phyloP scores from a whole-genome alignment of 2,329 filamentous ascomycete species.

The Atkinsonella hypoxylon region DNA sequence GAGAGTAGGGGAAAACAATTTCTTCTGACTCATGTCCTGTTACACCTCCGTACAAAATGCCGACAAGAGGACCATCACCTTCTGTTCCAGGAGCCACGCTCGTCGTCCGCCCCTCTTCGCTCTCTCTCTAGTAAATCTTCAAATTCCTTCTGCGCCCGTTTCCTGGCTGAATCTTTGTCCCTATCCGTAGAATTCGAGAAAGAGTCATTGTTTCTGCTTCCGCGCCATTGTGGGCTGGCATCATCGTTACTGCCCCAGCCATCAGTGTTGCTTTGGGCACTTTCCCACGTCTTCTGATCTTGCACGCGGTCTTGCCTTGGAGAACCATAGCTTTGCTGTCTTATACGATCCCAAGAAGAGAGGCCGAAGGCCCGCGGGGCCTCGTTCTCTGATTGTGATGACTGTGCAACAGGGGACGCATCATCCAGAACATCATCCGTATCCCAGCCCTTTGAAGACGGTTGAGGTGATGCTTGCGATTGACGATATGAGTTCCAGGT shows the following conservation, averaged over 20 bases:
- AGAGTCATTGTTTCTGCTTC: slow-evolving; percentile 17
- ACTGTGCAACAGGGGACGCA: slow-evolving; percentile 29
- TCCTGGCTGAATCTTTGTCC: slow-evolving; percentile 26
- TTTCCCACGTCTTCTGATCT: slow-evolving; percentile 9
- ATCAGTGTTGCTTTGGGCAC: slow-evolving; percentile 6
- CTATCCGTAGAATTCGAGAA: slow-evolving; percentile 24
- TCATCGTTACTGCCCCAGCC: slow-evolving; percentile 16
- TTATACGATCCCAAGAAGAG: slow-evolving; percentile 34
- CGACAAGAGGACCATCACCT: slow-evolving; percentile 6
- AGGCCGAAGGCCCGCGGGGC: slow-evolving; percentile 11
- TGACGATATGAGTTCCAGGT: slow-evolving; percentile 9
- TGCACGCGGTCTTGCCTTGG: slow-evolving; percentile 13
- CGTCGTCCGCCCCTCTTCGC: slow-evolving; percentile 20
- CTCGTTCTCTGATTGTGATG: slow-evolving; percentile 14
- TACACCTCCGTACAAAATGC: neutral
- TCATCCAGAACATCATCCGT: slow-evolving; percentile 24
- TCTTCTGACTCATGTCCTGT: neutral
- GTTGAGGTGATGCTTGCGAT: slow-evolving; percentile 6
- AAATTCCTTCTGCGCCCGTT: slow-evolving; percentile 38
- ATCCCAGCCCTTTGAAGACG: slow-evolving; percentile 13
- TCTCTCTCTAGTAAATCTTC: slow-evolving; percentile 37
- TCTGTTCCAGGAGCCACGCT: slow-evolving; percentile 14
- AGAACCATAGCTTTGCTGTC: slow-evolving; percentile 23
- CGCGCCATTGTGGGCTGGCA: slow-evolving; percentile 9
- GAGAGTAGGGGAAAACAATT: no score